These are phyloP conservation scores for Cryomyces antarcticus DNA, from an alignment of 495 filamentous ascomycete species.

Conservation along the genomic window DNA sequence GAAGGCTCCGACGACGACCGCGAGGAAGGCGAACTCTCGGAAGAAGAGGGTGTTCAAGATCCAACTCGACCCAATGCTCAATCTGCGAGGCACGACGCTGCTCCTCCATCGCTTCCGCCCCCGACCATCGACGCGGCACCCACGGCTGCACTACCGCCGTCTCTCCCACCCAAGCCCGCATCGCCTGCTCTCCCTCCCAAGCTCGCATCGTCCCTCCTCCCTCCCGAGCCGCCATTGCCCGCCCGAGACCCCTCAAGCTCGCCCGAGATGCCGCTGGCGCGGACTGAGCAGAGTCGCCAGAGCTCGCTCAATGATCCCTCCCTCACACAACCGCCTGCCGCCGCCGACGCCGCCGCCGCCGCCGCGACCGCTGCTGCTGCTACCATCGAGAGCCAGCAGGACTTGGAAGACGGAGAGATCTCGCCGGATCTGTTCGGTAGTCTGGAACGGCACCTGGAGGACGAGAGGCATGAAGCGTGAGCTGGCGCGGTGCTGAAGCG, in stretches of 20 bases:
- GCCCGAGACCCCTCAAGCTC: conserved; percentile 9
- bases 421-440: conserved; percentile 18
- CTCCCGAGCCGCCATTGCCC: background rate
- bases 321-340: conserved; percentile 1
- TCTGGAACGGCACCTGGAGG: conserved; percentile 19
- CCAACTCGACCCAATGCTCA: no score
- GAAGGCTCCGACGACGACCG: background rate
- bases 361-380: background rate
- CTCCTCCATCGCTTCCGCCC: no score
- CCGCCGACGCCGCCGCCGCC: background rate
- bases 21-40: background rate
- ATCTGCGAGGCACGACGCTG: no score
- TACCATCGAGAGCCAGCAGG: background rate
- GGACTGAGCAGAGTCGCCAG: conserved; percentile 14
- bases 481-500: no score
- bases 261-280: conserved; percentile 15
- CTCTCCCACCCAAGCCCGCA: background rate
- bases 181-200: no score
- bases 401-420: conserved; percentile 17
- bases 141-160: background rate
- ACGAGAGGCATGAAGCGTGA: conserved; percentile 10
- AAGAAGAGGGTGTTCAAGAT: background rate
- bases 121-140: background rate
- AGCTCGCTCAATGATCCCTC: conserved; percentile 9
- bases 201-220: no score